These are phyloP conservation scores for Oidiodendron maius DNA, from an alignment of 495 filamentous ascomycete species.

Conservation along the genomic window DNA sequence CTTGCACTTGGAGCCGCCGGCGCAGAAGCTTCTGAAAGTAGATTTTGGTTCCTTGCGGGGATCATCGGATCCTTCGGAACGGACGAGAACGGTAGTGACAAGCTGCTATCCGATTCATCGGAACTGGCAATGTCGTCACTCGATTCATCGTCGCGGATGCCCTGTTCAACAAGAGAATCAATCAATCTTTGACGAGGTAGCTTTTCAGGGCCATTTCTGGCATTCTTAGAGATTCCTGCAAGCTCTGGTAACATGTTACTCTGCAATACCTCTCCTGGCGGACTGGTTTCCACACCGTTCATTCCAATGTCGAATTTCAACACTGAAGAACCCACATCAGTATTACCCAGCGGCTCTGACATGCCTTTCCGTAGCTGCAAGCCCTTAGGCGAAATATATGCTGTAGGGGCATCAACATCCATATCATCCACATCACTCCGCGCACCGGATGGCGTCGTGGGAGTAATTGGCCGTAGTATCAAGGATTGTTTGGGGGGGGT, in stretches of 20 bases:
- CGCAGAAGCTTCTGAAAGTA: not conserved
- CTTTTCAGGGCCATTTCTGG: slow-evolving; percentile 6
- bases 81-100: not conserved
- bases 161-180: slow-evolving; percentile 47
- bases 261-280: not conserved
- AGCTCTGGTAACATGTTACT: not conserved
- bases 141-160: slow-evolving; percentile 4
- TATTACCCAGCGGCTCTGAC: slow-evolving; percentile 8
- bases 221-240: slow-evolving; percentile 10
- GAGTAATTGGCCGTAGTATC: not conserved
- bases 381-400: slow-evolving; percentile 16
- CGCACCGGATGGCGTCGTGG: slow-evolving; percentile 8
- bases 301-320: not conserved
- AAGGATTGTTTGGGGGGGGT: not conserved
- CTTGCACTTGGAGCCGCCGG: slow-evolving; percentile 2
- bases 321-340: not conserved
- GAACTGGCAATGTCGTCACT: slow-evolving; percentile 6
- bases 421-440: slow-evolving; percentile 15
- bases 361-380: slow-evolving; percentile 18
- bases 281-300: not conserved
- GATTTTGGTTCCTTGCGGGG: slow-evolving; percentile 9
- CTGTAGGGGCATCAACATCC: slow-evolving; percentile 11
- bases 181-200: slow-evolving; percentile 43
- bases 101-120: slow-evolving; percentile 1
- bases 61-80: not conserved